Conservation (phyloP, 176 grass and related monocot genomes). For the Leersia perrieri region DNA sequence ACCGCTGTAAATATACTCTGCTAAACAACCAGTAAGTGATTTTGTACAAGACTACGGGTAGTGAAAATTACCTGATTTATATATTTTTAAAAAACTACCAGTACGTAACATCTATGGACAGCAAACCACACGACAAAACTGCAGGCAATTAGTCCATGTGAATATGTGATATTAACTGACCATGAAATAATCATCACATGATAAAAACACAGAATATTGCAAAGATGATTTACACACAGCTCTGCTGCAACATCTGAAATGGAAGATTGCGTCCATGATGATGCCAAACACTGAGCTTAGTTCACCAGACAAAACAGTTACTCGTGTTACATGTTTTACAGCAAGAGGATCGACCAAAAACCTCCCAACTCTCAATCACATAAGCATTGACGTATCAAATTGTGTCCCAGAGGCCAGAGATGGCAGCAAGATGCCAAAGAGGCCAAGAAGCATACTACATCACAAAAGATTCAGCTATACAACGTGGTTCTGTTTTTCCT, state of each 20-base stretch:
- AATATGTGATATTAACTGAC: not conserved
- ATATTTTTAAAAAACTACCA: too few species aligned
- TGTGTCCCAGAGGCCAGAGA: not conserved
- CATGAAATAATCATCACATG: not conserved
- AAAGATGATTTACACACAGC: not conserved
- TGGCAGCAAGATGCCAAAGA: not conserved
- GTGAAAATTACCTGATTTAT: too few species aligned
- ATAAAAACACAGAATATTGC: not conserved
- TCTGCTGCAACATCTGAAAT: not conserved
- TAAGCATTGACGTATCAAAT: not conserved
- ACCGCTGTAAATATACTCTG: not conserved
- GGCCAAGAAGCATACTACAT: constrained; percentile 5
- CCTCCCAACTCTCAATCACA: not conserved
- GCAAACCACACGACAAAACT: not conserved
- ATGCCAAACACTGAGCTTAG: not conserved
- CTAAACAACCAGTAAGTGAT: too few species aligned
- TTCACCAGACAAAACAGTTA: constrained; percentile 15
- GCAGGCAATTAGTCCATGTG: not conserved
- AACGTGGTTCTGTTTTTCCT: constrained; percentile 25
- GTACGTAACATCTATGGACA: too few species aligned
- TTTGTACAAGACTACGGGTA: too few species aligned
- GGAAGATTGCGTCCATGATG: not conserved
- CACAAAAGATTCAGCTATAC: constrained; percentile 40
- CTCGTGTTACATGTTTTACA: constrained; percentile 15
- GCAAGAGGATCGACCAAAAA: constrained; percentile 3